A percentile compares a stretch with the other conserved stretches of the same genome.
Evolutionary conservation across 805 yeast species (phyloP).

Genomic region (Lipomyces chichibuensis): DNA sequence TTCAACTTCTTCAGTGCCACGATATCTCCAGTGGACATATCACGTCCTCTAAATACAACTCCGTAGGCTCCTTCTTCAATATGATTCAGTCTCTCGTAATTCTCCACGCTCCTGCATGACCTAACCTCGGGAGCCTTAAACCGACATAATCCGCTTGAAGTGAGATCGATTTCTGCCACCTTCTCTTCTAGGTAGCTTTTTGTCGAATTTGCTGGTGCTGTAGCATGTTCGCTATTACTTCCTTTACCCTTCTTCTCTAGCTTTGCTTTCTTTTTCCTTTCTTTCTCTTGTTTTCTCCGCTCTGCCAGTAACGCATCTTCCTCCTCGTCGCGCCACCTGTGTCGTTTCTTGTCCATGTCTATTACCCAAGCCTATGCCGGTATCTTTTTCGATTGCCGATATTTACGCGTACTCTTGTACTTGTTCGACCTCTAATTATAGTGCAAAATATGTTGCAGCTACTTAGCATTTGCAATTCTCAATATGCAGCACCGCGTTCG

Average conservation of each 20-base stretch:
- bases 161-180: constrained; percentile 3
- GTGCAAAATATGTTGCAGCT: neutral
- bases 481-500: neutral
- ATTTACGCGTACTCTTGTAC: neutral
- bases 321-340: constrained; percentile 34
- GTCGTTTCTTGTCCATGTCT: constrained; percentile 22
- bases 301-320: constrained; percentile 18
- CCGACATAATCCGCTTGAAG: constrained; percentile 11
- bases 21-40: constrained; percentile 48
- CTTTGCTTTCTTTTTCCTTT: constrained; percentile 25
- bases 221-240: neutral
- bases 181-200: neutral
- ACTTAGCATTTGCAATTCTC: neutral
- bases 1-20: constrained; percentile 66
- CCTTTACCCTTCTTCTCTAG: constrained; percentile 15
- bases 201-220: neutral
- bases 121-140: constrained; percentile 12
- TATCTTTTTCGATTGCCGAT: neutral
- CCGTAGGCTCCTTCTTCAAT: constrained; percentile 51
- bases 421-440: neutral
- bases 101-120: constrained; percentile 31
- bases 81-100: constrained; percentile 39
- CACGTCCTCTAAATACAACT: constrained; percentile 61
- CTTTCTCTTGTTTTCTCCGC: constrained; percentile 17
- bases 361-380: neutral